Evolutionary conservation across 345 rosid species (phyloP).

Genomic region (Citropsis articulata): DNA sequence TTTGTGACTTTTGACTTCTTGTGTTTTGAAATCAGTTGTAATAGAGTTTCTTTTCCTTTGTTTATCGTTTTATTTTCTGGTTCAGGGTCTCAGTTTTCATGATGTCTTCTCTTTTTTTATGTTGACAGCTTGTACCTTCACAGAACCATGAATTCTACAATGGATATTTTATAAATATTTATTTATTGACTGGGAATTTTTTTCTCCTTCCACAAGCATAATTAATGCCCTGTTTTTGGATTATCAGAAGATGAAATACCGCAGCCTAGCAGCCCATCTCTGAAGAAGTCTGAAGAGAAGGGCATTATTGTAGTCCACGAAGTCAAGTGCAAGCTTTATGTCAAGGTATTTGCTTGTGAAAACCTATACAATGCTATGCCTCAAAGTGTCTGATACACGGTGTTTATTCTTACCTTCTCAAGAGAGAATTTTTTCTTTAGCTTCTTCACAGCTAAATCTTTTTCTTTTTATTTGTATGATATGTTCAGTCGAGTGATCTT

Average conservation of each 20-base stretch:
- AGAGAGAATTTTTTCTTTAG: background rate
- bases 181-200: background rate
- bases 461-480: slow-evolving; percentile 8
- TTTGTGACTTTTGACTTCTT: background rate
- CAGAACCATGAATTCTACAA: background rate
- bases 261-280: slow-evolving; percentile 91
- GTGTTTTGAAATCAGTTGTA: background rate
- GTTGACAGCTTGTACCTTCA: background rate
- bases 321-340: slow-evolving; percentile 95
- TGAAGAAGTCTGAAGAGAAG: slow-evolving; percentile 83
- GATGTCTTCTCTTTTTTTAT: background rate
- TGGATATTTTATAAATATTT: background rate
- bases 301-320: slow-evolving; percentile 83
- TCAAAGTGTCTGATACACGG: background rate
- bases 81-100: background rate
- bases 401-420: slow-evolving; percentile 6
- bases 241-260: slow-evolving; percentile 62
- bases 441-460: background rate
- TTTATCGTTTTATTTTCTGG: background rate
- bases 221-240: slow-evolving; percentile 11
- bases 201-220: slow-evolving; percentile 4
- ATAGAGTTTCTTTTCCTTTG: background rate
- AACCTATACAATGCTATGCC: slow-evolving; percentile 5
- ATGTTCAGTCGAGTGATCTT: slow-evolving; percentile 68
- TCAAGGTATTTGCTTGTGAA: slow-evolving; percentile 53